These are phyloP conservation scores for Hygrocybe punicea DNA, from an alignment of 768 basidiomycete genomes.

Conservation along the genomic window DNA sequence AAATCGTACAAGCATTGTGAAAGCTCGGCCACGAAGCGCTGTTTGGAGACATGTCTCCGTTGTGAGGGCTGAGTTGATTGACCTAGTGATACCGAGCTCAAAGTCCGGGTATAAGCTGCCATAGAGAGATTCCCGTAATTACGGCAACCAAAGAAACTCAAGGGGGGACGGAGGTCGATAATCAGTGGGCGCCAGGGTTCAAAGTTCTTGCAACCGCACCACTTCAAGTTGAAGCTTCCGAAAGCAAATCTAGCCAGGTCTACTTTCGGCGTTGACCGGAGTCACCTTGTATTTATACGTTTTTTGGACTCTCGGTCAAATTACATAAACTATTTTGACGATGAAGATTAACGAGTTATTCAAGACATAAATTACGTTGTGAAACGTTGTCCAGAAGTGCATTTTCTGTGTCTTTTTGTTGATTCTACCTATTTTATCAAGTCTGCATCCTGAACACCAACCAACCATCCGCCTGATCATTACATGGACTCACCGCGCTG, in stretches of 20 bases:
- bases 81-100: slow-evolving; percentile 37
- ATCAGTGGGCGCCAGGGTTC: background rate
- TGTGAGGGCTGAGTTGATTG: slow-evolving; percentile 25
- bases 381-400: too few relatives aligned
- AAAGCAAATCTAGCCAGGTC: background rate
- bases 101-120: slow-evolving; percentile 40
- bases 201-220: background rate
- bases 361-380: background rate
- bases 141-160: background rate
- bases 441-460: background rate
- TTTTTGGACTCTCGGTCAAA: too few relatives aligned
- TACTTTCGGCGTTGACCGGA: background rate
- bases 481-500: background rate
- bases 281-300: background rate
- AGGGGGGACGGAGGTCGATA: background rate
- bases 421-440: slow-evolving; percentile 61
- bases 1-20: slow-evolving; percentile 92
- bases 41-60: slow-evolving; percentile 46
- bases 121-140: slow-evolving; percentile 18
- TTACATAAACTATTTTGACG: too few relatives aligned
- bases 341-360: too few relatives aligned
- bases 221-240: background rate
- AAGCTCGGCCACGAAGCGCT: slow-evolving; percentile 73
- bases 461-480: background rate
- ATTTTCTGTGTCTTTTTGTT: slow-evolving; percentile 34